Evolutionary conservation across 169 alveolate species (phyloP), one percentile per base, ranked within the genome.

Genomic region (Cryptosporidium bovis): DNA sequence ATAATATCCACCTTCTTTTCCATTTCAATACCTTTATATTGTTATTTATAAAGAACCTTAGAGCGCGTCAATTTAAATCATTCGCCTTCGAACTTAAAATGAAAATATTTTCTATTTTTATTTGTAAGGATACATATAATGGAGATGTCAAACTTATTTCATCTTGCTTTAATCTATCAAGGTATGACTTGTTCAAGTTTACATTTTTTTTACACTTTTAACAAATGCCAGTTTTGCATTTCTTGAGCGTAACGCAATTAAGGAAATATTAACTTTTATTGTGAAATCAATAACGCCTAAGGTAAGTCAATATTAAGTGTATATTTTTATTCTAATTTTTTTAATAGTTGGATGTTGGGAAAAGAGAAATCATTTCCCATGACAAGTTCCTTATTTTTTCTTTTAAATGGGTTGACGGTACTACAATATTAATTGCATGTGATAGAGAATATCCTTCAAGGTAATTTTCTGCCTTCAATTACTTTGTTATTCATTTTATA

Each of bases 401-500:
- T 40, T 60, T 58, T 46, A 77, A 77, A 77, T 77, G 87, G 87
- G 50, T 6, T 7, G 87, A 77, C 18, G 87, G 87, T 3, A 36
- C 64, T 13, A 44, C 87, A n/a, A 77, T 77, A 36, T 62, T 40
- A 27, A 24, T 44, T 53, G 64, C 64, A 34, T 77, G 87, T 62
- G 71, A 77, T 27, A 12, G 15, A 16, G 71, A 77, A 20, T 77
- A 46, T 27, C 87, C 87, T 16, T 8, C 87, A 36, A 77, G 87
- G 87, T 77, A 44, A 77, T 46, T 1, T 16, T 24, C 12, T 2
- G 27, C 31, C 12, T 53, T 51, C 1, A 71, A 12, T 51, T 18
- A 29, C 40, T 31, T 55, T 18, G 40, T 0, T 12, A 18, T 4
- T 20, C n/a, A 40, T 8, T 40, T 8, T 6, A 6, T 40, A 40